Base-by-base conservation (phyloP, 257 asterid species). In the Solanum pimpinellifolium region DNA sequence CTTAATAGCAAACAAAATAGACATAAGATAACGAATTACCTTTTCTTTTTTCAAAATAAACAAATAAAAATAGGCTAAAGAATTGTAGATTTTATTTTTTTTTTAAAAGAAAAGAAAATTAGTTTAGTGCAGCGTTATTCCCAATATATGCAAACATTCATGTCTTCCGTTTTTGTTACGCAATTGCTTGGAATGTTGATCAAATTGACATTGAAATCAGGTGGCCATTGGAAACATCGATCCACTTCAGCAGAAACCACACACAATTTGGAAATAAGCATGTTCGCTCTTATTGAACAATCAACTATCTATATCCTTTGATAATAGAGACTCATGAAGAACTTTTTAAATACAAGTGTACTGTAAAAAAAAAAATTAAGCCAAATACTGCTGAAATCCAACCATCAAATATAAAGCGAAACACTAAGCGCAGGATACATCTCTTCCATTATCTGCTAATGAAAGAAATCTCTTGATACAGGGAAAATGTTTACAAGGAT, bases 401-500 rank as follows among this genome's bases (percentile, higher is more conserved):
- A 13, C 47, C 81, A 73, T 33, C 35, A 27, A 27, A 44, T 78
- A 9, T 33, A 33, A 33, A 33, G 42, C 12, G 27, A 25, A 76
- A 77, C 13, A 27, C 83, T 14, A 77, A n/a, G 83, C 9, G 62
- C n/a, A 47, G 85, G 31, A 49, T 29, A 29, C 85, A 31, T 81
- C 85, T 81, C 85, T 27, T 80, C 44, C 85, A 25, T 47, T 47
- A 80, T 46, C 84, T 78, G 59, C 66, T 8, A 78, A 46, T 27
- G 42, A 46, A 12, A 77, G 37, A 78, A 44, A 44, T 78, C 59
- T 41, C 74, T 44, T 56, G 75, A 85, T 77, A 86, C 87, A 85
- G 76, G 87, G 74, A 90, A 93, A 88, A 42, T 74, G 89, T 87
- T 85, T 87, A 83, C 88, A 89, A 85, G 59, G 86, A 84, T 86